Evolutionary conservation across 768 basidiomycete genomes (phyloP), one percentile per base, ranked within the genome.

Genomic region (Leccinum ochraceum): DNA sequence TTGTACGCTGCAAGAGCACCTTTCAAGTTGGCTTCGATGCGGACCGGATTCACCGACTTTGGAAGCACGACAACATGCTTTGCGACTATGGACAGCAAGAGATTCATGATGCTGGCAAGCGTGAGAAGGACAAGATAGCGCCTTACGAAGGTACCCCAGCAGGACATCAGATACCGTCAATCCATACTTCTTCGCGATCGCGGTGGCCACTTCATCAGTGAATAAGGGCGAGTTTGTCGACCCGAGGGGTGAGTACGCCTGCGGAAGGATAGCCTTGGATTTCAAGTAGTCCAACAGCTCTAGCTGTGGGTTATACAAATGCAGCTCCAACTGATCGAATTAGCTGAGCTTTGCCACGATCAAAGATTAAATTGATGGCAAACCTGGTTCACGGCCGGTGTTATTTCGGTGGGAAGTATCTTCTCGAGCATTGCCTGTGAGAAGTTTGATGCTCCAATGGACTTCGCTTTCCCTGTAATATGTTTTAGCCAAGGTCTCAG

Each of bases 181-280:
- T 2, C 70, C 72, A 69, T 87, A 78, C 69, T 85, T 86, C 60
- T 76, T 68, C 2, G 89, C 90, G 59, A 94, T 80, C 64, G 79
- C 77, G 4, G 75, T 62, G 8, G 89, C 85, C 4, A 80, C 77
- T 54, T 86, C 83, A 66, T 94, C 90, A 6, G 69, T 70, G 36
- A 93, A 71, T 7, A 94, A 76, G 8, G 88, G 89, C 2, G 88
- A 83, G 65, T 81, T 80, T 11, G 84, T 80, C 9, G 86, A 89
- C 37, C 87, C 91, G 14, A 94, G 83, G 9, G 93, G 92, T 8
- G 89, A 93, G 72, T 90, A 94, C 1, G 92, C 92, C 71, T 92
- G 81, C 0, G 89, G 80, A 54, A 86, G 75, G 66, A 94, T 93
- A 20, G 78, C 79, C 70, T 92, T 86, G 17, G 80, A 78, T 69